Evolutionary conservation across 129 eudicot species (phyloP).

Genomic region (Arctium minus): DNA sequence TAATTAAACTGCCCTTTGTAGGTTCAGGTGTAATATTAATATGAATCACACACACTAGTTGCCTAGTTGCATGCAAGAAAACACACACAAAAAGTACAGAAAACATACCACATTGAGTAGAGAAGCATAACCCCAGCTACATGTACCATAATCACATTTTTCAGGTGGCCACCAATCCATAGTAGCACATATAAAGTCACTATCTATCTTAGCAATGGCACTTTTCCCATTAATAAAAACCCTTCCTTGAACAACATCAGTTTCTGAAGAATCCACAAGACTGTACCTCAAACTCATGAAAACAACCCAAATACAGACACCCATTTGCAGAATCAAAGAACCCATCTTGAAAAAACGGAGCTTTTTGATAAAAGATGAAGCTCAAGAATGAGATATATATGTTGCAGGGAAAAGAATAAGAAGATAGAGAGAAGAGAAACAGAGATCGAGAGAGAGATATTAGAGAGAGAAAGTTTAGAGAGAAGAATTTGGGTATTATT

Average conservation of each 20-base stretch:
- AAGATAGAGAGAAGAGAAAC: no score
- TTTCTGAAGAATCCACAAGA: conserved; percentile 33
- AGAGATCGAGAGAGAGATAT: no score
- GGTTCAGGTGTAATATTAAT: conserved; percentile 6
- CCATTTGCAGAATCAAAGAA: conserved; percentile 35
- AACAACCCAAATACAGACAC: conserved; percentile 37
- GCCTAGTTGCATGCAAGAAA: background rate
- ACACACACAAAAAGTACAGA: conserved; percentile 17
- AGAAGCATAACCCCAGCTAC: conserved; percentile 88
- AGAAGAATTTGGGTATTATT: no score
- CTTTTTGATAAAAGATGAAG: background rate
- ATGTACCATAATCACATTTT: conserved; percentile 95
- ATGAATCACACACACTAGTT: conserved; percentile 15
- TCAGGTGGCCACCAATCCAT: conserved; percentile 99
- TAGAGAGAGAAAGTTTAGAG: no score
- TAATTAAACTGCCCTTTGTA: background rate
- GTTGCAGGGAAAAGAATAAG: no score
- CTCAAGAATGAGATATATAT: conserved; percentile 23
- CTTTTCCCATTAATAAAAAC: conserved; percentile 49
- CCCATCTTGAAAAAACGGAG: conserved; percentile 38
- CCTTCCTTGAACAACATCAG: conserved; percentile 32
- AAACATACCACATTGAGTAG: conserved; percentile 73
- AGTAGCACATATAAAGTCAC: conserved; percentile 79
- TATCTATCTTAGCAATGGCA: conserved; percentile 58
- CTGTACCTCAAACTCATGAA: conserved; percentile 35